Conservation (phyloP, 345 rosid species). For the Camelina hispida region DNA sequence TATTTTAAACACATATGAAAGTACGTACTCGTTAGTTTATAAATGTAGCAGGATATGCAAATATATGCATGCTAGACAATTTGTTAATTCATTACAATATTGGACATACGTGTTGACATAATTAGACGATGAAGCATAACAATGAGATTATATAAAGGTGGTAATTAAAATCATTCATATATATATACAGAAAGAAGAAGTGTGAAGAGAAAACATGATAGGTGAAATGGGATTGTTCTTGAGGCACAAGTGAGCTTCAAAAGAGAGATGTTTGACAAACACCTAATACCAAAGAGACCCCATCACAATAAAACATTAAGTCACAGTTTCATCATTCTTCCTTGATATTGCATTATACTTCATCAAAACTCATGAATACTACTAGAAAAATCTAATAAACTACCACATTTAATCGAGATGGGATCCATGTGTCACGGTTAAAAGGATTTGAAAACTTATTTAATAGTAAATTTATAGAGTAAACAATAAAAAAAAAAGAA, state of each 20-base stretch:
- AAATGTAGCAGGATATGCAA: no score
- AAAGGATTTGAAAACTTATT: conserved; percentile 27
- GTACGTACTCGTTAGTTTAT: no score
- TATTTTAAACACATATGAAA: no score
- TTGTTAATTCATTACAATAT: conserved; percentile 2
- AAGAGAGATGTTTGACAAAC: conserved; percentile 56
- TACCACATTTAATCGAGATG: conserved; percentile 29
- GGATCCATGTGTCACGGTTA: conserved; percentile 43
- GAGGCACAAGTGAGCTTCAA: conserved; percentile 41
- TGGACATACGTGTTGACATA: not conserved
- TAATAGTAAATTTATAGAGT: conserved; percentile 14
- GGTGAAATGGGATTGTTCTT: conserved; percentile 71
- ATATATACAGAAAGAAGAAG: conserved; percentile 42
- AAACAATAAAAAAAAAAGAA: conserved; percentile 1
- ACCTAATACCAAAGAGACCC: conserved; percentile 62
- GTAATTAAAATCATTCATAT: not conserved
- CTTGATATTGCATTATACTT: conserved; percentile 39
- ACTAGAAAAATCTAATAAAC: conserved; percentile 21
- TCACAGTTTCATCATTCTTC: conserved; percentile 45
- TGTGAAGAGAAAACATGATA: conserved; percentile 57
- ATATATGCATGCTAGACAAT: no score
- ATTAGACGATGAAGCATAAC: not conserved
- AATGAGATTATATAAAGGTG: conserved; percentile 3
- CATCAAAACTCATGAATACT: conserved; percentile 37
- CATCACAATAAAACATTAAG: conserved; percentile 45